These are phyloP conservation scores for Metarhizium guizhouense DNA, from an alignment of 2,329 filamentous ascomycete genomes.

Conservation along the genomic window DNA sequence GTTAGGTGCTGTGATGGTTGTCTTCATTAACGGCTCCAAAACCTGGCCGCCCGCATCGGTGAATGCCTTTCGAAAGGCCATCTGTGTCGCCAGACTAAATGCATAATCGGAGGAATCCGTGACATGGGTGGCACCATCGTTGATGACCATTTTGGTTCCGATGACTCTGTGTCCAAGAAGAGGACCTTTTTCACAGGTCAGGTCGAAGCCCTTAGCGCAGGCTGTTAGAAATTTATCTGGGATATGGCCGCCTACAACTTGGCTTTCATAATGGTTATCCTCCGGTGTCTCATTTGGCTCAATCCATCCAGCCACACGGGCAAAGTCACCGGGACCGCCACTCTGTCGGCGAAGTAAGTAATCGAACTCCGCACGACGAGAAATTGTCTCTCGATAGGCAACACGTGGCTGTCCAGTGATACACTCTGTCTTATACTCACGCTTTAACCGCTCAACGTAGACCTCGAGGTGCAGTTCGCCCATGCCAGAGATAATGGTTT, in stretches of 20 bases:
- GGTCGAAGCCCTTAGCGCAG: conserved; percentile 89
- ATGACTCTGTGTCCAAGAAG: conserved; percentile 90
- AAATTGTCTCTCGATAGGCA: conserved; percentile 92
- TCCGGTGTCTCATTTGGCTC: conserved; percentile 70
- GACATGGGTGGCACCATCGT: conserved; percentile 93
- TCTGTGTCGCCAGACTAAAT: conserved; percentile 89
- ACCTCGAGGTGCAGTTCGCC: conserved; percentile 95
- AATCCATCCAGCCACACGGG: conserved; percentile 83
- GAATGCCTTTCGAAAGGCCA: conserved; percentile 95
- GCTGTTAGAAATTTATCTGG: conserved; percentile 93
- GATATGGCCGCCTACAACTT: conserved; percentile 82
- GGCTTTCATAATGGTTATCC: conserved; percentile 76
- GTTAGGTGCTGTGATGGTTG: conserved; percentile 85
- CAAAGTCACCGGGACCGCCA: conserved; percentile 91
- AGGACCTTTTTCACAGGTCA: conserved; percentile 76
- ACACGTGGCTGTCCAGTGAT: conserved; percentile 94
- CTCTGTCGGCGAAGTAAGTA: conserved; percentile 92
- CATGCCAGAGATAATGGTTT: conserved; percentile 98
- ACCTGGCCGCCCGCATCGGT: conserved; percentile 70
- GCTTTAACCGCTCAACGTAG: conserved; percentile 91
- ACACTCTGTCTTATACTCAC: conserved; percentile 95
- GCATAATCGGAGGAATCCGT: conserved; percentile 96
- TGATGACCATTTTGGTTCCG: conserved; percentile 82
- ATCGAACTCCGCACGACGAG: conserved; percentile 73
- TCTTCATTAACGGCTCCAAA: conserved; percentile 97